Evolutionary conservation across 2,329 filamentous ascomycete species (phyloP), one percentile per base, ranked within the genome.

Genomic region (Dothiorella sarmentorum): DNA sequence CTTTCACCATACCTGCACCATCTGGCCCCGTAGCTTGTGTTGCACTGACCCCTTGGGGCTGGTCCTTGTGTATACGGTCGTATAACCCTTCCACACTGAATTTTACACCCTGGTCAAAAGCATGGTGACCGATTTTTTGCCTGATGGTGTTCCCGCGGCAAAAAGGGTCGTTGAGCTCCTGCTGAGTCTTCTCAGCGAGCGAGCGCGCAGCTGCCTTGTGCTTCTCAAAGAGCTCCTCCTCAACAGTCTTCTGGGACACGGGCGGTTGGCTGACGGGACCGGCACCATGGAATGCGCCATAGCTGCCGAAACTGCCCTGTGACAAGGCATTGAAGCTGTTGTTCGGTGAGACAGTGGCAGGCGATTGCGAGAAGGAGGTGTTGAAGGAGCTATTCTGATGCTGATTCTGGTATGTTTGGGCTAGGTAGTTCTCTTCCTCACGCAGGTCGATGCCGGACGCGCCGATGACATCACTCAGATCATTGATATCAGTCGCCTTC

Each of bases 401-500:
- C 68, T 77, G 68, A 68, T 74, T 75, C 43, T 83, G 82, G 68
- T 85, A 87, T 59, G 85, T 78, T 60, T 85, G 85, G 43, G 90
- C 86, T 71, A 94, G 80, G 64, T 85, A 89, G 65, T 91, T 89
- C 68, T 95, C 90, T 72, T 96, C 92, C 63, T 91, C 91, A 60
- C 88, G 86, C 45, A 96, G 75, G 76, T 96, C 90, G 63, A 97
- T 91, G 51, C 91, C 91, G 15, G 91, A 93, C 17, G 89, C 90
- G 17, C 87, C 87, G 57, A 96, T 75, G 52, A 91, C 89, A 75
- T 97, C 92, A 63, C 88, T 90, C 44, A 92, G 82, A 67, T 96
- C 90, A 66, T 92, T 90, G 11, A 79, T 73, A 47, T 78, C 76
- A 24, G 82, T 80, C 42, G 85, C 82, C 63, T 80, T 79, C 59